Base-by-base conservation (phyloP, 495 filamentous ascomycete genomes). In the Jackrogersella minutella region DNA sequence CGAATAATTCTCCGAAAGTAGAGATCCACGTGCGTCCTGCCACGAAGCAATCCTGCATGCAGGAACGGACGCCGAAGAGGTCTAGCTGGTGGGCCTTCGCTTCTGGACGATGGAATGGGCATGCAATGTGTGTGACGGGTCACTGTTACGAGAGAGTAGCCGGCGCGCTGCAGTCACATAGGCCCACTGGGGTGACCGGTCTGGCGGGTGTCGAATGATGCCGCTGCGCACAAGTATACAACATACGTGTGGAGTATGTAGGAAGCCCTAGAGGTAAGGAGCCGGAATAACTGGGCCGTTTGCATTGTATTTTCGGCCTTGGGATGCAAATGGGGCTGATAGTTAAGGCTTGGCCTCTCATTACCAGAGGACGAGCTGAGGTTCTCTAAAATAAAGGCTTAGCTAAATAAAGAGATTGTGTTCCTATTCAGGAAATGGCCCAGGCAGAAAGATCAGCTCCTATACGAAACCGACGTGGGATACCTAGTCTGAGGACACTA, bases 11-110 rank as follows among this genome's bases (percentile, higher is more conserved):
- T 54, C 49, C 49, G 36, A 31, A 7, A 13, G 49, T 30, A 46
- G 47, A 47, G 30, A 53, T 28, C 10, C 36, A 59, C 14, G 41
- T 49, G 7, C 26, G 34, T 41, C 46, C 50, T 39, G 40, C 55
- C 49, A 49, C 55, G 54, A 50, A 37, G 34, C 46, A 54, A 28
- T 34, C 31, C 55, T 41, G 37, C 33, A 69, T 64, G 66, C 66
- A 69, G 66, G 66, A 69, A 69, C 66, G 34, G 55, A 49, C 30
- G 34, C 30, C 13, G 34, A 10, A 14, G 4, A 11, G 13, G 2
- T 3, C 34, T 11, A 3, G 9, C 8, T 37, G 8, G 22, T 24
- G 31, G 14, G 4, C 16, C 14, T n/a, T 34, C 28, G 47, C 47
- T 34, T 33, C 34, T 17, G 26, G 14, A 11, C 8, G 11, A 3